These are phyloP conservation scores for Plenodomus tracheiphilus DNA, from an alignment of 2,329 filamentous ascomycete genomes.

Conservation along the genomic window DNA sequence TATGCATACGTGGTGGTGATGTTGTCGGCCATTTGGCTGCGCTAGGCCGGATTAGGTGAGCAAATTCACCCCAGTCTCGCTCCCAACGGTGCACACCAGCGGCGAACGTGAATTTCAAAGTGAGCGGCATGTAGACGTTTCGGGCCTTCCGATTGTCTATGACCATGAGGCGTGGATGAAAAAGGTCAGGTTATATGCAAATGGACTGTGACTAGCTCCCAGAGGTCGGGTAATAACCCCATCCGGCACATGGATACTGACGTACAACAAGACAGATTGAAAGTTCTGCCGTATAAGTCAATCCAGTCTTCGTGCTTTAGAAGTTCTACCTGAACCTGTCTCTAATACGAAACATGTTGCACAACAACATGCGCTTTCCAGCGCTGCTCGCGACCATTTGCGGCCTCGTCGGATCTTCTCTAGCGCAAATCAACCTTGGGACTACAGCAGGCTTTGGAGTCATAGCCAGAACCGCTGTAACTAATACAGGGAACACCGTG, in stretches of 20 bases:
- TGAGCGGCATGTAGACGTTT: background rate
- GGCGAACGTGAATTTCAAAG: background rate
- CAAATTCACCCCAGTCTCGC: background rate
- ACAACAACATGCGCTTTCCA: background rate
- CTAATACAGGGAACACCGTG: slow-evolving; percentile 2
- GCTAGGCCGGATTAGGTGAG: background rate
- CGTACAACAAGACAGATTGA: background rate
- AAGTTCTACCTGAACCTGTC: too few species aligned
- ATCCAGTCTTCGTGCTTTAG: background rate
- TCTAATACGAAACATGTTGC: background rate
- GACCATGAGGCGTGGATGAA: background rate
- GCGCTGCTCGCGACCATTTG: background rate
- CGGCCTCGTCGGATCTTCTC: background rate
- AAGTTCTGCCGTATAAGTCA: background rate
- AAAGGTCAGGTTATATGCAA: background rate
- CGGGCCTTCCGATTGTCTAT: background rate
- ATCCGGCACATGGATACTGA: background rate
- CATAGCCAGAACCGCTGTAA: slow-evolving; percentile 1
- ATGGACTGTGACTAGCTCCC: background rate
- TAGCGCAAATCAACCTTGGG: slow-evolving; percentile 5
- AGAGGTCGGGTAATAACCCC: background rate
- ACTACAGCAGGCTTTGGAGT: slow-evolving; percentile 2
- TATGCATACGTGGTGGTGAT: background rate
- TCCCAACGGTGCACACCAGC: background rate
- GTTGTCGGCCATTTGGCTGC: background rate